phyloP scores from a whole-genome alignment of 2,329 filamentous ascomycete genomes.

The Neopestalotiopsis sp. region DNA sequence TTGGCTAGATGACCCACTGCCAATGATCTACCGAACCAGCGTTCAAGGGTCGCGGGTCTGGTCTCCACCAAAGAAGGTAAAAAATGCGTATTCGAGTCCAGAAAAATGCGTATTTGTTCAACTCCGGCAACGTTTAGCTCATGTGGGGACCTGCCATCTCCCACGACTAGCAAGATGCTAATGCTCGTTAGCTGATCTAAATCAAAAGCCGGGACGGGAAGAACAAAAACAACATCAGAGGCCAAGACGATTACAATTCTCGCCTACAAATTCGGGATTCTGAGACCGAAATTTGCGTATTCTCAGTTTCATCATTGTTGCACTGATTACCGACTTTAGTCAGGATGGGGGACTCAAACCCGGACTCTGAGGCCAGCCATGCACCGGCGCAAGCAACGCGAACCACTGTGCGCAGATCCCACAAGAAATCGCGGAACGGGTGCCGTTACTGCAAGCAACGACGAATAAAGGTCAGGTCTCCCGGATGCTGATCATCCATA shows the following conservation, averaged over 20 bases:
- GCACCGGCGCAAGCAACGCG: neutral
- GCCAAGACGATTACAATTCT: neutral
- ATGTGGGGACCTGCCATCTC: neutral
- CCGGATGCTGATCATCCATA: too few species aligned
- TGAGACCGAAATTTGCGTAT: neutral
- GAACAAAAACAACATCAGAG: neutral
- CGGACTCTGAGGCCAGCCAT: neutral
- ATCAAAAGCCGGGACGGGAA: too few species aligned
- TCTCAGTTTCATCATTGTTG: neutral
- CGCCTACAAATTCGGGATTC: neutral
- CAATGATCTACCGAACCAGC: too few species aligned
- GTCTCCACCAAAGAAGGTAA: neutral
- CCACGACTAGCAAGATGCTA: too few species aligned
- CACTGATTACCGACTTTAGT: too few species aligned
- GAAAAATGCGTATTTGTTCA: neutral
- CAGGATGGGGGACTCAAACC: neutral
- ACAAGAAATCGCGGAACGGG: neutral
- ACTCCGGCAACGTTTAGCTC: neutral
- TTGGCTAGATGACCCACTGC: too few species aligned
- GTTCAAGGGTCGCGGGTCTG: neutral
- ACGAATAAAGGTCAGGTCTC: neutral
- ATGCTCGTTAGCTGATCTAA: too few species aligned
- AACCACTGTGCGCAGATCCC: neutral
- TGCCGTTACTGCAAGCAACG: conserved; percentile 4
- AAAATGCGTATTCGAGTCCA: neutral